Evolutionary conservation across 2,329 filamentous ascomycete genomes (phyloP), one percentile per base, ranked within the genome.

Genomic region (Penicillium sp.): DNA sequence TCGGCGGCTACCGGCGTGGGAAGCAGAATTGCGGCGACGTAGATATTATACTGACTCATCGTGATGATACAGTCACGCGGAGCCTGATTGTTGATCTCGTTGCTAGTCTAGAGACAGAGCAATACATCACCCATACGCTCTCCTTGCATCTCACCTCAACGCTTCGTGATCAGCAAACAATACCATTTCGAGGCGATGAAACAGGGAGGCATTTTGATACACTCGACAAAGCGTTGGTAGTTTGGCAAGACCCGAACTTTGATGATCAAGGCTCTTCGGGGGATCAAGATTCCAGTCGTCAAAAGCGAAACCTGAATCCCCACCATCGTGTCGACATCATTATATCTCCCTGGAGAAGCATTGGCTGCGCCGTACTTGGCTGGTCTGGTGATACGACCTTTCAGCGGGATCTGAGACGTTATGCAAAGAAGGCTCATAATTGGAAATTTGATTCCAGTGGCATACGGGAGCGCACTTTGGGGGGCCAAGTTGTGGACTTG

Each of bases 371-470:
- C 0, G 83, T 98, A 4, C 77, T 93, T 19, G 93, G 92, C 1
- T 98, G 93, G 95, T 89, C 85, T 16, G 91, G 92, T 1, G 93
- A 88, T 1, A 96, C 88, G 0, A 97, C 92, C 0, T 98, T 97
- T 65, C 86, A 97, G 78, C 81, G 93, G 25, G 95, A 98, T 72
- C 72, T 98, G 53, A 81, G 93, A 42, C 80, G 88, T 33, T 96
- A 93, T 74, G 91, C 88, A 59, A 93, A 91, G 73, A 82, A 86
- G 37, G 80, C 83, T 56, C 87, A 85, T 66, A 80, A 80, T 0
- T 88, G 91, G 81, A 96, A 95, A 72, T 98, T 98, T 70, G 93
- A 97, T 70, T 95, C 90, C 61, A 96, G 91, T 67, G 95, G 95
- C 0, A 85, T 96, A 11, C 83, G 92, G 45, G 86, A 86, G 67